Evolutionary conservation across 306 rosid species (phyloP).

Genomic region (Vicia faba): DNA sequence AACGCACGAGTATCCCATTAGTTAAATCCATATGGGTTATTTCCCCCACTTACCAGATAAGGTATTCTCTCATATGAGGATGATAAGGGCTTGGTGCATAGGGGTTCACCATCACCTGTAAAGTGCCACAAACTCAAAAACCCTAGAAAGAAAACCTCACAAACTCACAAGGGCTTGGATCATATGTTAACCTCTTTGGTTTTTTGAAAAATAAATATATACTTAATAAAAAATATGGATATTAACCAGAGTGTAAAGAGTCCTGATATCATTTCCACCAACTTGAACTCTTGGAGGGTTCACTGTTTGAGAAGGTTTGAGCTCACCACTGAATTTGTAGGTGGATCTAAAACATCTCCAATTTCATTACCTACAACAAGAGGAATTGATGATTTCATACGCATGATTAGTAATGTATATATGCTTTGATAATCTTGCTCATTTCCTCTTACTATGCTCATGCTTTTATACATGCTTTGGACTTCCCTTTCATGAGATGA

Average conservation of each 20-base stretch:
- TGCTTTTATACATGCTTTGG: constrained; percentile 21
- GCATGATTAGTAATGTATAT: constrained; percentile 4
- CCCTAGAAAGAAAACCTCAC: neutral
- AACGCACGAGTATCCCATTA: too few species aligned
- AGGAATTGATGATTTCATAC: constrained; percentile 19
- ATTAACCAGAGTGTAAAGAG: constrained; percentile 26
- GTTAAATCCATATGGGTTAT: too few species aligned
- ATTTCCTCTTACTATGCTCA: neutral
- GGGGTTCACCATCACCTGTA: constrained; percentile 45
- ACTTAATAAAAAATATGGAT: too few species aligned
- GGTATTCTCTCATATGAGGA: constrained; percentile 42
- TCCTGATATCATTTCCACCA: constrained; percentile 44
- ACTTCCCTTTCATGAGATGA: constrained; percentile 2
- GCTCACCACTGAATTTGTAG: constrained; percentile 33
- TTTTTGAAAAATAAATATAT: too few species aligned
- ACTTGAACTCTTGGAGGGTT: constrained; percentile 44
- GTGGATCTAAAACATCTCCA: constrained; percentile 43
- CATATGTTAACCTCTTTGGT: too few species aligned
- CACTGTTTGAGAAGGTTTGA: constrained; percentile 42
- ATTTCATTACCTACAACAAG: constrained; percentile 42
- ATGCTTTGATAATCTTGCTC: neutral
- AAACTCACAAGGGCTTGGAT: too few species aligned
- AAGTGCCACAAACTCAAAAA: constrained; percentile 8
- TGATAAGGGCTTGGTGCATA: constrained; percentile 48
- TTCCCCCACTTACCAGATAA: constrained; percentile 28